phyloP scores from a whole-genome alignment of 257 asterid species.

The Linaria vulgaris region DNA sequence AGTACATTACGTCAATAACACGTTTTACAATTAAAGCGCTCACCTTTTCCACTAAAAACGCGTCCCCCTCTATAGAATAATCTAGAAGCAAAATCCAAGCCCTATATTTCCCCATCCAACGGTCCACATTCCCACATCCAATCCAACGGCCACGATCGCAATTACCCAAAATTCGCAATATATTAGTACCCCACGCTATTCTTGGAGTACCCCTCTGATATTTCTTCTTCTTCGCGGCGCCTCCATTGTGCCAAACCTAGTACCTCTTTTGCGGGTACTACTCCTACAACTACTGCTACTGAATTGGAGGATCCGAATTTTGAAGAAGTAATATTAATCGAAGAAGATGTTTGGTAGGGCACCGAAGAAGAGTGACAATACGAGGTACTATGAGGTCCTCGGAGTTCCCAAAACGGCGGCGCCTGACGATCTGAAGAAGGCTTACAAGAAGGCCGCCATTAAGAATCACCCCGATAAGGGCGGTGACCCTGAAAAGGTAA shows the following conservation, averaged over 20 bases:
- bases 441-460: constrained; percentile 57
- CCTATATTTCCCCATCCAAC: not conserved
- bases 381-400: constrained; percentile 43
- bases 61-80: not conserved
- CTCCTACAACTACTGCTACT: too few species aligned
- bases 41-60: too few species aligned
- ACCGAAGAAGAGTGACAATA: constrained; percentile 51
- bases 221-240: not conserved
- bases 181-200: too few species aligned
- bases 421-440: constrained; percentile 55
- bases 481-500: constrained; percentile 64
- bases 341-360: constrained; percentile 51
- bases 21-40: too few species aligned
- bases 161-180: too few species aligned
- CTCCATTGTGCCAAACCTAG: not conserved
- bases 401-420: constrained; percentile 49
- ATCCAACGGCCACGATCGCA: constrained; percentile 14
- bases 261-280: too few species aligned
- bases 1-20: too few species aligned
- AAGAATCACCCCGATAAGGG: constrained; percentile 68
- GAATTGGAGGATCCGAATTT: too few species aligned
- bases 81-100: not conserved
- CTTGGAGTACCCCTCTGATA: not conserved
- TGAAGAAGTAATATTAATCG: too few species aligned
- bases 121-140: not conserved